phyloP scores from a whole-genome alignment of 2,329 filamentous ascomycete genomes.

The Colletotrichum sp. region DNA sequence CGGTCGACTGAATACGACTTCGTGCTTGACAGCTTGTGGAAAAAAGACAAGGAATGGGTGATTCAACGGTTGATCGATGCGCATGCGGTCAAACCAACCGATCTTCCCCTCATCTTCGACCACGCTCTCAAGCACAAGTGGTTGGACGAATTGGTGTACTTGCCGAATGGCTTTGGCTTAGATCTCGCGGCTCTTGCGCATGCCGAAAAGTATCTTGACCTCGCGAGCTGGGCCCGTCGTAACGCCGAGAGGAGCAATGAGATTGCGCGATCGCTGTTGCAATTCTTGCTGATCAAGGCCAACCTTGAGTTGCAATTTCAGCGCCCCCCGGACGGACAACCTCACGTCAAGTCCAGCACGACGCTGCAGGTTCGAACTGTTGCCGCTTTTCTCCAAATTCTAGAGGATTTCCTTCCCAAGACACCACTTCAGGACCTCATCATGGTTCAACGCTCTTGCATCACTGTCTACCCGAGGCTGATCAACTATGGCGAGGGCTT shows the following conservation, averaged over 20 bases:
- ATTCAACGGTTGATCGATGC: slow-evolving; percentile 78
- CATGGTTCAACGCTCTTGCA: slow-evolving; percentile 82
- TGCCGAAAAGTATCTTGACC: slow-evolving; percentile 78
- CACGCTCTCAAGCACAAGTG: slow-evolving; percentile 83
- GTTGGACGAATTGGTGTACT: slow-evolving; percentile 80
- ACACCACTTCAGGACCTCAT: slow-evolving; percentile 72
- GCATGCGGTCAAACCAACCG: slow-evolving; percentile 73
- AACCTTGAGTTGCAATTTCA: slow-evolving; percentile 80
- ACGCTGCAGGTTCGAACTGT: slow-evolving; percentile 87
- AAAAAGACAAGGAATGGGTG: slow-evolving; percentile 88
- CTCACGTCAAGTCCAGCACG: slow-evolving; percentile 65
- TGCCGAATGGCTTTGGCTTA: slow-evolving; percentile 83
- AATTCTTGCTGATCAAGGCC: slow-evolving; percentile 85
- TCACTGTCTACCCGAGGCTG: slow-evolving; percentile 89
- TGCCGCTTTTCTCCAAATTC: slow-evolving; percentile 76
- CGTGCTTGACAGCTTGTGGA: slow-evolving; percentile 90
- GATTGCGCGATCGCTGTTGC: slow-evolving; percentile 74
- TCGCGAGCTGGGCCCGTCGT: slow-evolving; percentile 80
- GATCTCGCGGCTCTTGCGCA: slow-evolving; percentile 88
- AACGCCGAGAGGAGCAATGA: slow-evolving; percentile 70
- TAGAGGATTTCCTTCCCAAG: slow-evolving; percentile 72
- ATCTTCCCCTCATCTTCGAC: slow-evolving; percentile 48
- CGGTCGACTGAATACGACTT: slow-evolving; percentile 81
- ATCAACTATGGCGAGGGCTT: slow-evolving; percentile 97
- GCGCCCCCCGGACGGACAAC: slow-evolving; percentile 67